Conservation (phyloP, 768 basidiomycete species). For the Phaeotremella fagi region DNA sequence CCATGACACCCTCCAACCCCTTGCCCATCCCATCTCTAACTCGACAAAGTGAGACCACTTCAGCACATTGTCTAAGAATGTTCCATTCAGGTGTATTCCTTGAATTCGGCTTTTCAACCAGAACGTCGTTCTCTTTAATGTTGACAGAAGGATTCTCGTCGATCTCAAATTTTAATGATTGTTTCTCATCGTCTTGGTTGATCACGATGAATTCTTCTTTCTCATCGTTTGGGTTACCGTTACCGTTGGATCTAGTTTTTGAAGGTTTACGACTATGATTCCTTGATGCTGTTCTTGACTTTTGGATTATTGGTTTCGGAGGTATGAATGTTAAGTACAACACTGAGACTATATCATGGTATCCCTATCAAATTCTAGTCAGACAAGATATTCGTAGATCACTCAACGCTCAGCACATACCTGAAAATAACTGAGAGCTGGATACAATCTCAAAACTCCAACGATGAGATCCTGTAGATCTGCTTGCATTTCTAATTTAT, state of each 20-base stretch:
- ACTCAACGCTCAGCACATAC: conserved; percentile 46
- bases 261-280: background rate
- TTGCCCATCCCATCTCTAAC: conserved; percentile 84
- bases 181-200: too few relatives aligned
- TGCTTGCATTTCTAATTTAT: conserved; percentile 57
- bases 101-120: background rate
- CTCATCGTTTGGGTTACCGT: background rate
- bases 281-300: conserved; percentile 7
- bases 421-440: conserved; percentile 77
- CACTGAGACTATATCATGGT: conserved; percentile 87
- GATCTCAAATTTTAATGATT: background rate
- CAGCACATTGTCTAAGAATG: conserved; percentile 46
- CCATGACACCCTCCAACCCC: conserved; percentile 77
- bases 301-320: conserved; percentile 4
- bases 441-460: conserved; percentile 66
- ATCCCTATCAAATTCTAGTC: conserved; percentile 57
- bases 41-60: conserved; percentile 71
- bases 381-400: background rate
- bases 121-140: background rate
- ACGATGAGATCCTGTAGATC: conserved; percentile 70
- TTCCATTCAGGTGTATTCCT: conserved; percentile 29
- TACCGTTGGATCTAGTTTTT: background rate
- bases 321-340: conserved; percentile 51
- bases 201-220: background rate
- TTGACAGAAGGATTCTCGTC: background rate